Conservation (phyloP, 768 basidiomycete species). For the Boletus pseudo-olivaceus region DNA sequence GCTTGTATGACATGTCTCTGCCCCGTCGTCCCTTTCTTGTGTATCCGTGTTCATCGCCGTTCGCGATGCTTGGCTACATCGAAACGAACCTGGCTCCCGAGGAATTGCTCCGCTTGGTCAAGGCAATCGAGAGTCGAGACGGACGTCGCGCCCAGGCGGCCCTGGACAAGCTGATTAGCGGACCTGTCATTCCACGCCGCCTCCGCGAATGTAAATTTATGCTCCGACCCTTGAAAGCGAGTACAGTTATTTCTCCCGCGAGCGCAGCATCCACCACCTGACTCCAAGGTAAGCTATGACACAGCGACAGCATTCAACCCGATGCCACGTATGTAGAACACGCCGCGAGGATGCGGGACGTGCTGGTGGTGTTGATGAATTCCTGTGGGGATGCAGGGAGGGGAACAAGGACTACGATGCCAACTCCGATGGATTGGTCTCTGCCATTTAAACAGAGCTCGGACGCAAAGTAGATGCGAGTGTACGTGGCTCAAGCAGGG, state of each 20-base stretch:
- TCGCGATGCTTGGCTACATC: too few relatives aligned
- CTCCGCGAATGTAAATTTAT: background rate
- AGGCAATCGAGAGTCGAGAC: slow-evolving; percentile 57
- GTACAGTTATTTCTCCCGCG: background rate
- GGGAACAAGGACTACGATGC: slow-evolving; percentile 59
- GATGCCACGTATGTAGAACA: slow-evolving; percentile 34
- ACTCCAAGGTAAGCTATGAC: background rate
- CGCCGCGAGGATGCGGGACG: slow-evolving; percentile 57
- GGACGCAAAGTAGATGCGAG: slow-evolving; percentile 69
- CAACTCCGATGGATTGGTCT: slow-evolving; percentile 52
- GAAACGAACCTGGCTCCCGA: background rate
- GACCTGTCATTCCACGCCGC: slow-evolving; percentile 21
- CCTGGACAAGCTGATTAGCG: background rate
- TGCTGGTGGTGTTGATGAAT: slow-evolving; percentile 91
- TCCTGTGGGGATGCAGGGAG: slow-evolving; percentile 78
- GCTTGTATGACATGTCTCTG: slow-evolving; percentile 72
- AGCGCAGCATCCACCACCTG: background rate
- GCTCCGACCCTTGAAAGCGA: background rate
- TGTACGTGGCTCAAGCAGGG: slow-evolving; percentile 62
- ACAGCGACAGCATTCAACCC: background rate
- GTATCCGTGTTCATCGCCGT: background rate
- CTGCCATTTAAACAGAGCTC: slow-evolving; percentile 69
- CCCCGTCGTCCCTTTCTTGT: background rate
- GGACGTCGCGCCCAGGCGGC: slow-evolving; percentile 52
- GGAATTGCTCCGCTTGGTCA: slow-evolving; percentile 59